Evolutionary conservation across 2,329 filamentous ascomycete genomes (phyloP), one percentile per base, ranked within the genome.

Genomic region (Fusarium sp.): DNA sequence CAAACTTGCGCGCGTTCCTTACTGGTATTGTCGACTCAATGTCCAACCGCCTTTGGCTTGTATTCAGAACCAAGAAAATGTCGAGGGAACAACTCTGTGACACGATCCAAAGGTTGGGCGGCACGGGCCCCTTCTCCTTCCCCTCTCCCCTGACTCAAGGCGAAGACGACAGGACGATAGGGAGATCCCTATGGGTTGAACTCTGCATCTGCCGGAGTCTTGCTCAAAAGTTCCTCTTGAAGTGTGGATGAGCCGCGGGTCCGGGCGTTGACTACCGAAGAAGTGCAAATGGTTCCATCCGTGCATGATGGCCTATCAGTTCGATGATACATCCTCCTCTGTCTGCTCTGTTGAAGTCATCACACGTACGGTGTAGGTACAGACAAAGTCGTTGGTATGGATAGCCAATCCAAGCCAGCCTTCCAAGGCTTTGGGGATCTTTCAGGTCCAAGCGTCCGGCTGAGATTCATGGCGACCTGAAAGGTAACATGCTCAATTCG

Each of bases 171-270:
- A 59, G 47, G 53, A 70, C 55, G 36, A 66, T 60, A 47, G 47
- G 42, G 47, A 48, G 44, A 67, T 65, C 39, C 56, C 41, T 44
- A 72, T 68, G 63, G 64, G 55, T 72, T 72, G 57, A 68, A 72
- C 36, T 74, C 61, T 60, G 38, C 57, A 73, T 72, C 66, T 73
- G 70, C 71, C 71, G 67, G 66, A 64, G 38, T 68, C 53, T 74
- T 64, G 53, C 32, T 47, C 70, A 73, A 73, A 73, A 73, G 71
- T 69, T 63, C 71, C 71, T 66, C 61, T 57, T 9, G 50, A 39
- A 55, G 53, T 63, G 48, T 71, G 60, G 48, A 50, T 58, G 66
- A 70, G 56, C 35, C 70, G 70, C 66, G 71, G 71, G 70, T 57
- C 70, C 66, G 66, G 70, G 71, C 62, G 61, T 71, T 42, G 61